Percentiles rank a stretch among this genome's conserved stretches.
Evolutionary conservation across 1,284 basidiomycete genomes (phyloP).

Genomic region (Amylostereum chailletii): DNA sequence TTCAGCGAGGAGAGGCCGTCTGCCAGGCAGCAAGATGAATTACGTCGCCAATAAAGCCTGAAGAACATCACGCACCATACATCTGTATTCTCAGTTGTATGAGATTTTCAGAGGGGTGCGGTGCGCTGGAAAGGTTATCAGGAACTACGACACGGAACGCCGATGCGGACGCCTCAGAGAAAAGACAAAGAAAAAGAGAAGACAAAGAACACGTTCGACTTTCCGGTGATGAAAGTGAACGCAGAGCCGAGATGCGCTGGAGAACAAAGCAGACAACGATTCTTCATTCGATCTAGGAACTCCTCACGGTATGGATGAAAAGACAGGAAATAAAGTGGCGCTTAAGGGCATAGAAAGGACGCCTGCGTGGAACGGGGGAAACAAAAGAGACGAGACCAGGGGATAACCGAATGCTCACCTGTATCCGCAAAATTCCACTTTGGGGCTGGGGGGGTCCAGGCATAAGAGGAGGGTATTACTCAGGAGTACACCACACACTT

Average conservation of each 20-base stretch:
- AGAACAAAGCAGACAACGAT: slow-evolving; percentile 4
- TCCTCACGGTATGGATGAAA: not conserved
- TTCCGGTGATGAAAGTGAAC: no score
- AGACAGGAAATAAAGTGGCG: not conserved
- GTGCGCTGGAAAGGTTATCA: slow-evolving; percentile 47
- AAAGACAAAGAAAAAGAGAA: not conserved
- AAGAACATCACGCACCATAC: slow-evolving; percentile 69
- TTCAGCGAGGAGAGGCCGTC: slow-evolving; percentile 75
- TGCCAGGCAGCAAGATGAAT: slow-evolving; percentile 20
- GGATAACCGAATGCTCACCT: slow-evolving; percentile 42
- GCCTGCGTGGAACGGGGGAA: not conserved
- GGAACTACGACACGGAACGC: not conserved
- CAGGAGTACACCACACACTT: slow-evolving; percentile 56
- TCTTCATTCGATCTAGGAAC: not conserved
- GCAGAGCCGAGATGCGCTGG: not conserved
- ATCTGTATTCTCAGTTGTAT: slow-evolving; percentile 97
- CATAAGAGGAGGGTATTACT: slow-evolving; percentile 4
- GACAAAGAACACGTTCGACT: slow-evolving; percentile 2
- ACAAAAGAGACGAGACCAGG: slow-evolving; percentile 5
- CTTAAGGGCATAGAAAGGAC: slow-evolving; percentile 4
- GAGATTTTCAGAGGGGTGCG: slow-evolving; percentile 94
- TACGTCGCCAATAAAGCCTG: not conserved
- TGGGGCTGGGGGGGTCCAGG: slow-evolving; percentile 57
- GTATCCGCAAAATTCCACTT: slow-evolving; percentile 98
- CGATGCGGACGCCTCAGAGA: no score